Evolutionary conservation across 129 eudicot species (phyloP).

Genomic region (Sambucus nigra): DNA sequence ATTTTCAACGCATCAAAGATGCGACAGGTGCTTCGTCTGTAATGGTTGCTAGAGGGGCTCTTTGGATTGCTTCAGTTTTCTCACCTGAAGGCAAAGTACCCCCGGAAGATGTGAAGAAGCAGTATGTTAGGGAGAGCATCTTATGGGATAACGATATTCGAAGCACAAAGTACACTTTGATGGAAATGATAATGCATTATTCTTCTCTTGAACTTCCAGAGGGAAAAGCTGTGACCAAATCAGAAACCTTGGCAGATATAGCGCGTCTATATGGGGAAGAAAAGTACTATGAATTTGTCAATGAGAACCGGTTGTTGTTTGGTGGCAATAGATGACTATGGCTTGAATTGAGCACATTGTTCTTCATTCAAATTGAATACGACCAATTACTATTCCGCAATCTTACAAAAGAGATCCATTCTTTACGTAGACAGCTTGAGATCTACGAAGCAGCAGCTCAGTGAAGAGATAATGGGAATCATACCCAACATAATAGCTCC

Average conservation of each 20-base stretch:
- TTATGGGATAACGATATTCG: slow-evolving; percentile 83
- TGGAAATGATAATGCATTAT: slow-evolving; percentile 76
- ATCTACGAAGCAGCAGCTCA: too few relatives aligned
- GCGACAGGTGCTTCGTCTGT: slow-evolving; percentile 82
- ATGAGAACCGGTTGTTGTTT: slow-evolving; percentile 15
- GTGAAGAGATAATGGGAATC: too few relatives aligned
- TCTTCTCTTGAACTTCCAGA: slow-evolving; percentile 80
- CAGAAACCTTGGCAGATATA: slow-evolving; percentile 62
- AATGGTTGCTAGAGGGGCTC: slow-evolving; percentile 95
- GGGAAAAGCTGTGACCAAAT: slow-evolving; percentile 72
- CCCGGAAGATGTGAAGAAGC: slow-evolving; percentile 67
- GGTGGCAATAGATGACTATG: slow-evolving; percentile 27
- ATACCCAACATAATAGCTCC: too few relatives aligned
- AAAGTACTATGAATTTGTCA: slow-evolving; percentile 39
- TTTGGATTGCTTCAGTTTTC: slow-evolving; percentile 93
- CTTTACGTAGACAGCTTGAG: too few relatives aligned
- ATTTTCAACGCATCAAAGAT: slow-evolving; percentile 54
- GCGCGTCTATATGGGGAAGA: slow-evolving; percentile 76
- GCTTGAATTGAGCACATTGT: too few relatives aligned
- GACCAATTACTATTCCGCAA: background rate
- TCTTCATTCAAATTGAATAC: background rate
- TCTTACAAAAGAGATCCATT: too few relatives aligned
- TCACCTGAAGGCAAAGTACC: slow-evolving; percentile 52
- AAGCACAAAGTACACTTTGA: slow-evolving; percentile 75
- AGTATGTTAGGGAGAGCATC: slow-evolving; percentile 81